Base-by-base conservation (phyloP, 306 rosid genomes). In the Vicia faba region DNA sequence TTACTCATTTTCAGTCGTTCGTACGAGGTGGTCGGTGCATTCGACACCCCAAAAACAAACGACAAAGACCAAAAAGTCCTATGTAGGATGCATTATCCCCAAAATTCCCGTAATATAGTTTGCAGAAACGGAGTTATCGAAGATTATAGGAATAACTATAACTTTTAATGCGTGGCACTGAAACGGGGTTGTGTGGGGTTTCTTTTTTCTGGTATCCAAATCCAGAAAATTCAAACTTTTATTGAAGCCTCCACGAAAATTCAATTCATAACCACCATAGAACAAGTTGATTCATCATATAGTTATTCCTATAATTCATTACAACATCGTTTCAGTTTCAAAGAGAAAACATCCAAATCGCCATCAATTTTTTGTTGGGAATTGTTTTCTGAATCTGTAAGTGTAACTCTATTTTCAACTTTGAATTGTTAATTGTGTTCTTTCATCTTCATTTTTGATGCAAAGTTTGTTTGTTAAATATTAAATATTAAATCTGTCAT, bases 341-440 rank as follows among this genome's bases (percentile, higher is more conserved):
- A n/a, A 33, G 9, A 33, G 12, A 40, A 29, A 65, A 70, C 8
- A 2, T 49, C 53, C 25, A 67, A 74, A 58, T 55, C 68, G 16
- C 38, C 44, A 38, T 69, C 70, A 49, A 39, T 45, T 76, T 69
- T 33, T 76, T 74, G 59, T 76, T 74, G 59, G 62, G 74, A 78
- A 71, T 77, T 76, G 56, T 46, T 72, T 57, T 61, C 20, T 58
- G 72, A 80, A 78, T 80, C 75, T 74, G 88, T 78, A 46, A 71
- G 85, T 78, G 88, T 78, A 54, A 31, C 35, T 31, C 35, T 31
- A 31, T 33, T 33, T 33, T 33, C 38, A 33, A 33, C 40, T 58
- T 39, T 3, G 48, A 23, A 35, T 40, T 49, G 4, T 38, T 31
- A 6, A 31, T 31, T 31, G 36, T 31, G 23, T 20, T 20, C 23